A percentile compares a stretch with the other conserved stretches of the same genome.
Evolutionary conservation across 352 stramenopile genomes (phyloP).

Genomic region (Pythium dissotocum): DNA sequence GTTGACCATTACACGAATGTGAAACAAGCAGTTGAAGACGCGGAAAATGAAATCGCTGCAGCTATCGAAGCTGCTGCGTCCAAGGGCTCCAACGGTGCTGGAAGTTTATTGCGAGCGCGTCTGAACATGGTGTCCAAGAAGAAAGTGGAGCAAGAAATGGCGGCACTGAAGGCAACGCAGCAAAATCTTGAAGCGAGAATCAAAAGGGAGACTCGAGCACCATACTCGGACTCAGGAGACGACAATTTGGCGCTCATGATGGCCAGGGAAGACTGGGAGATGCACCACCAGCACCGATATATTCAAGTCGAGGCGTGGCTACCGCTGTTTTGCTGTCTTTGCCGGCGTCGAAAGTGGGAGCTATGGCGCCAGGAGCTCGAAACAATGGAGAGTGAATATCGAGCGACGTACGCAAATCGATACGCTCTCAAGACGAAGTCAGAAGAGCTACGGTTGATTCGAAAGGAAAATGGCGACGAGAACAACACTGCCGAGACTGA

Average conservation of each 20-base stretch:
- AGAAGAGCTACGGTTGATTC: slow-evolving; percentile 42
- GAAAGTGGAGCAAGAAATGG: slow-evolving; percentile 56
- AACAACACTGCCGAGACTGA: neutral
- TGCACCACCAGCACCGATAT: slow-evolving; percentile 66
- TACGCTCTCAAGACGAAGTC: slow-evolving; percentile 43
- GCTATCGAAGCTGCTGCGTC: slow-evolving; percentile 30
- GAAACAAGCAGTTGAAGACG: slow-evolving; percentile 48
- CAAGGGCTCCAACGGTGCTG: slow-evolving; percentile 13
- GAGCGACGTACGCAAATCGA: slow-evolving; percentile 36
- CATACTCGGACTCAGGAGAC: slow-evolving; percentile 25
- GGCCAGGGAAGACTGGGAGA: slow-evolving; percentile 63
- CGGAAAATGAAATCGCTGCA: slow-evolving; percentile 58
- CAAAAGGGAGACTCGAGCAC: slow-evolving; percentile 22
- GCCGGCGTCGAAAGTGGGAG: slow-evolving; percentile 64
- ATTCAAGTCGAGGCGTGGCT: slow-evolving; percentile 37
- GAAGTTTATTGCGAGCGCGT: slow-evolving; percentile 39
- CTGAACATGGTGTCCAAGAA: slow-evolving; percentile 60
- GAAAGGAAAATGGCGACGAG: slow-evolving; percentile 7
- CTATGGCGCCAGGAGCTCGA: slow-evolving; percentile 44
- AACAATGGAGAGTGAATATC: slow-evolving; percentile 46
- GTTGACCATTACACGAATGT: slow-evolving; percentile 47
- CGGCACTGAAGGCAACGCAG: slow-evolving; percentile 41
- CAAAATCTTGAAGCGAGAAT: slow-evolving; percentile 33
- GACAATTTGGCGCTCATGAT: slow-evolving; percentile 25
- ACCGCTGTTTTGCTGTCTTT: slow-evolving; percentile 63